These are phyloP conservation scores for Fusarium cicatricum DNA, from an alignment of 2,329 filamentous ascomycete genomes.

Conservation along the genomic window DNA sequence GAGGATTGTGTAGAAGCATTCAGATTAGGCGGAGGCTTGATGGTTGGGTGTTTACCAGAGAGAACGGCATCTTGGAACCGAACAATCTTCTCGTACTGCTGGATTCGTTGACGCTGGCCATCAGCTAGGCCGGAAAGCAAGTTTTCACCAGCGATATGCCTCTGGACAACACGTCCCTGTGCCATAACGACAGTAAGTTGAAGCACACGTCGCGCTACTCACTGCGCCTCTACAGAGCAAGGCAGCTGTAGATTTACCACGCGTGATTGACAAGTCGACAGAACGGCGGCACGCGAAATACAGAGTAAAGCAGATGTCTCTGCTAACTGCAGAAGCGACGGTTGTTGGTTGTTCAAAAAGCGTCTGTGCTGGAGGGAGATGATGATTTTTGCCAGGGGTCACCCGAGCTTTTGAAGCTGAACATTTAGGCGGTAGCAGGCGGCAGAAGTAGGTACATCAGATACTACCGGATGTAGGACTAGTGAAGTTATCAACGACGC, in stretches of 20 bases:
- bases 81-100: constrained; percentile 82
- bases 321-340: constrained; percentile 11
- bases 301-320: constrained; percentile 17
- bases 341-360: constrained; percentile 24
- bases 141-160: constrained; percentile 22
- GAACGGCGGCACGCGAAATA: constrained; percentile 18
- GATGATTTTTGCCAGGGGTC: not conserved
- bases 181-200: constrained; percentile 40
- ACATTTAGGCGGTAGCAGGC: constrained; percentile 42
- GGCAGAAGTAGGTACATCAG: too few relatives aligned
- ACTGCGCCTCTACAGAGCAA: constrained; percentile 19
- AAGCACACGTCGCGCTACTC: constrained; percentile 36
- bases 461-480: too few relatives aligned
- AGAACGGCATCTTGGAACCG: constrained; percentile 82
- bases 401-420: not conserved
- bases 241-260: constrained; percentile 17
- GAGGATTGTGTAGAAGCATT: constrained; percentile 34
- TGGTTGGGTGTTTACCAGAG: constrained; percentile 74
- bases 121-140: constrained; percentile 47
- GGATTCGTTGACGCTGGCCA: constrained; percentile 64
- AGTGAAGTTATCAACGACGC: too few relatives aligned
- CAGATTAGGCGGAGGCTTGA: constrained; percentile 62
- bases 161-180: constrained; percentile 32
- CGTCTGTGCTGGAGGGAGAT: constrained; percentile 24
- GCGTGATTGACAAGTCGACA: constrained; percentile 21